phyloP scores from a whole-genome alignment of 176 grass and related monocot species.

The Typha latifolia region DNA sequence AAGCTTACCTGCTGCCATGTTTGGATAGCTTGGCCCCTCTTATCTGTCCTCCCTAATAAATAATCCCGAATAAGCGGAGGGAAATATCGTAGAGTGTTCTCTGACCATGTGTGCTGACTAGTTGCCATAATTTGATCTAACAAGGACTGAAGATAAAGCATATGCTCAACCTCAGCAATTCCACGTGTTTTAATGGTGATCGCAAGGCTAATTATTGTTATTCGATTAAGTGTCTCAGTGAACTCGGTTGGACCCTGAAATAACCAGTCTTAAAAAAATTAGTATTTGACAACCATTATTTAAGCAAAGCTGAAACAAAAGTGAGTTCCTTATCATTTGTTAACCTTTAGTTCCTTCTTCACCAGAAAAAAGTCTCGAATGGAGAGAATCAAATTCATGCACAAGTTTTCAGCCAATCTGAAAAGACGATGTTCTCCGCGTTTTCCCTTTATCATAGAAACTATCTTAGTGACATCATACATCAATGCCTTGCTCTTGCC shows the following conservation, averaged over 20 bases:
- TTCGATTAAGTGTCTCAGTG: constrained; percentile 96
- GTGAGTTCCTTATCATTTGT: background rate
- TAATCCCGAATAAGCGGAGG: constrained; percentile 77
- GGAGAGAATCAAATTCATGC: constrained; percentile 99
- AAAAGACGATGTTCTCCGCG: constrained; percentile 93
- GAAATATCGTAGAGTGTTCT: constrained; percentile 81
- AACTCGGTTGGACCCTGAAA: constrained; percentile 93
- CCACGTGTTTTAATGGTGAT: constrained; percentile 97
- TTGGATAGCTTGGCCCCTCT: constrained; percentile 89
- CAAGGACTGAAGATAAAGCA: constrained; percentile 88
- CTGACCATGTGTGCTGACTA: constrained; percentile 94
- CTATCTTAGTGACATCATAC: constrained; percentile 99
- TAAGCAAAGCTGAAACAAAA: background rate
- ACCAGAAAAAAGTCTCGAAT: constrained; percentile 96
- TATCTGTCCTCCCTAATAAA: constrained; percentile 67
- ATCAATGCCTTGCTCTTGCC: constrained; percentile 98
- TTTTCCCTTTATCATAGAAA: constrained; percentile 95
- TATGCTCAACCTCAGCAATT: constrained; percentile 93
- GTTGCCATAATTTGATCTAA: constrained; percentile 98
- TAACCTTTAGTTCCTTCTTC: constrained; percentile 97
- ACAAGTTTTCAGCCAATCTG: constrained; percentile 96
- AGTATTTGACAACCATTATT: background rate
- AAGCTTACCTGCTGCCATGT: constrained; percentile 71
- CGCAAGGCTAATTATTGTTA: constrained; percentile 99
- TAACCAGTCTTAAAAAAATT: constrained; percentile 9